Base-by-base conservation (phyloP, 116 monocot genomes). In the Posidonia oceanica region DNA sequence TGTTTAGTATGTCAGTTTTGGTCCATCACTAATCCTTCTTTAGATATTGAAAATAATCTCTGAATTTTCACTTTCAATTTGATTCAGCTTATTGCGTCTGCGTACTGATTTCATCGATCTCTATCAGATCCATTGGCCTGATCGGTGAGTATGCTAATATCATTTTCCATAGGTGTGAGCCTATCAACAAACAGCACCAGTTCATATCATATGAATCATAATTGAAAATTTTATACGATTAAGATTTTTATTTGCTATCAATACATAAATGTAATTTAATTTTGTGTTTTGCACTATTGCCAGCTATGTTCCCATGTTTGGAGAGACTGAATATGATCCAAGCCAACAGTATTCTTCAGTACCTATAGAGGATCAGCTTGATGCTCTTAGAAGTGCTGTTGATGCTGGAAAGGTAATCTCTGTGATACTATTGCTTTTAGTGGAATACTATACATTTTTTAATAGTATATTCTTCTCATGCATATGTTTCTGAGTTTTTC, bases 51-150 rank as follows among this genome's bases (percentile, higher is more conserved):
- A 18, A n/a, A 51, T 48, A 3, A 17, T 42, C n/a, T 36, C n/a
- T 39, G 18, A 62, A 7, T 21, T 63, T 70, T 51, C 29, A 22
- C 21, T 52, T 52, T 68, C 36, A 5, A 42, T 42, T 1, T 60
- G 15, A 68, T 23, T 15, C 91, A 94, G 94, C 73, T 79, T 94
- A 75, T 64, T 64, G 66, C 83, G 90, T 71, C 59, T 94, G 74
- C 42, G 59, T 39, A 82, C 86, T 53, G 88, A 94, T 71, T 94
- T 88, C 79, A 94, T 94, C 65, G 94, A 94, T 71, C 86, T 94
- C 64, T 88, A 94, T 69, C 91, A 94, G 76, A 94, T 94, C 42
- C 94, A 94, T 78, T 94, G 94, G 94, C 94, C 94, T 72, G 94
- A 90, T 70, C 82, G 94, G 94, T 94, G 29, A 71, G 83, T 73